phyloP scores from a whole-genome alignment of 306 rosid genomes.

The Parietaria judaica region DNA sequence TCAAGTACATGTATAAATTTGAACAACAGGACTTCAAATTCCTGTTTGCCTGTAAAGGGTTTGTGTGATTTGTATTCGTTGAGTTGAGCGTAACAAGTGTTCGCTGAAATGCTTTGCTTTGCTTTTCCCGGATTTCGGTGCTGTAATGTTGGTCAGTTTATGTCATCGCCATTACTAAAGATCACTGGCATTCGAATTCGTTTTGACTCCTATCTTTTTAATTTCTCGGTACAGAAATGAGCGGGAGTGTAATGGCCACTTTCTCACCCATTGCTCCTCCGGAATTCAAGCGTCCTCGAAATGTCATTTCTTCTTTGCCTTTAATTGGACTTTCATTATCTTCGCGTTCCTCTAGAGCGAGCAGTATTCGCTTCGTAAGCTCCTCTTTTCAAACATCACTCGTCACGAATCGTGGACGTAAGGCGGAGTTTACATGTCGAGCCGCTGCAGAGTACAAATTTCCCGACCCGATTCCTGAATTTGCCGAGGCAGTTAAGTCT shows the following conservation, averaged over 20 bases:
- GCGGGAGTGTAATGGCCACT: slow-evolving; percentile 20
- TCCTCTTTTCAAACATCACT: slow-evolving; percentile 19
- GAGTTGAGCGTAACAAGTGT: no score
- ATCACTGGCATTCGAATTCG: no score
- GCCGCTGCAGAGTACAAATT: slow-evolving; percentile 80
- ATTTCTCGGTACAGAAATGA: slow-evolving; percentile 14
- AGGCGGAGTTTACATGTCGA: slow-evolving; percentile 25
- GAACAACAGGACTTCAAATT: no score
- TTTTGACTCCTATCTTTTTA: background rate
- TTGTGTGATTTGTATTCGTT: no score
- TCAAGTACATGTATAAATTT: no score
- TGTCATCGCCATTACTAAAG: no score
- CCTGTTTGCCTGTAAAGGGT: no score
- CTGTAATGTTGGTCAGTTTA: no score
- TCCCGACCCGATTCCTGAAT: slow-evolving; percentile 93
- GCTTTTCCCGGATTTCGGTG: no score
- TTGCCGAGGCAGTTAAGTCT: slow-evolving; percentile 59
- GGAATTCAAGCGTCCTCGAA: slow-evolving; percentile 1
- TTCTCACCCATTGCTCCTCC: slow-evolving; percentile 15
- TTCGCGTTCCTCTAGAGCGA: slow-evolving; percentile 19
- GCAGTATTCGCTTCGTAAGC: slow-evolving; percentile 11
- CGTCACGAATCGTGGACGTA: slow-evolving; percentile 7
- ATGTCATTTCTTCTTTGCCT: slow-evolving; percentile 12
- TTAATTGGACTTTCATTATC: slow-evolving; percentile 3
- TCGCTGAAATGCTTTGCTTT: no score